phyloP scores from a whole-genome alignment of 2,329 filamentous ascomycete genomes.

The Diaporthe vexans region DNA sequence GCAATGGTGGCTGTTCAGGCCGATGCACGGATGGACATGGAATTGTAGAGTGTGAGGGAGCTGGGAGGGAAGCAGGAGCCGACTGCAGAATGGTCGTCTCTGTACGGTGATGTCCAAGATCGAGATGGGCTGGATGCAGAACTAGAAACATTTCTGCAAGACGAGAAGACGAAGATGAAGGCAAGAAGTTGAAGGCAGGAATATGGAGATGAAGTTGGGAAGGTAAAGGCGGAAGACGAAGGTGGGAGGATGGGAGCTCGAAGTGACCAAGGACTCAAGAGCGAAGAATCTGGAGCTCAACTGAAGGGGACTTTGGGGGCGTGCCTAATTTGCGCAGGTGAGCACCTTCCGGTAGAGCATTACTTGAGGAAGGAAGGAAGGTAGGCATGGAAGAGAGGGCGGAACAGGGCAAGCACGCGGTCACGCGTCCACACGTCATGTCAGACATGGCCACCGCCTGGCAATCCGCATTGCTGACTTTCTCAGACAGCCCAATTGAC shows the following conservation, averaged over 20 bases:
- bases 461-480: background rate
- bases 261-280: background rate
- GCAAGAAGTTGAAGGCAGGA: too few relatives aligned
- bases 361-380: background rate
- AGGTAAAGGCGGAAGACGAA: too few relatives aligned
- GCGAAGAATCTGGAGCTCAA: background rate
- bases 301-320: background rate
- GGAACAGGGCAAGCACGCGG: background rate
- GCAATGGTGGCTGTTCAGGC: background rate
- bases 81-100: background rate
- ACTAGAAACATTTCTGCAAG: background rate
- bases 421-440: background rate
- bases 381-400: background rate
- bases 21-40: background rate
- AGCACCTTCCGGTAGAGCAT: background rate
- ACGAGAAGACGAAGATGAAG: background rate
- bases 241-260: background rate
- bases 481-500: background rate
- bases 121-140: background rate
- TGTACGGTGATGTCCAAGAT: background rate
- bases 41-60: background rate
- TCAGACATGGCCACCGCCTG: background rate
- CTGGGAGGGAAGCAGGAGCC: background rate
- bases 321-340: background rate
- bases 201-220: too few relatives aligned